Percentiles rank a stretch among this genome's conserved stretches.
Evolutionary conservation across 1,139 yeast species (phyloP).

Genomic region (Magnusiomyces suaveolens): DNA sequence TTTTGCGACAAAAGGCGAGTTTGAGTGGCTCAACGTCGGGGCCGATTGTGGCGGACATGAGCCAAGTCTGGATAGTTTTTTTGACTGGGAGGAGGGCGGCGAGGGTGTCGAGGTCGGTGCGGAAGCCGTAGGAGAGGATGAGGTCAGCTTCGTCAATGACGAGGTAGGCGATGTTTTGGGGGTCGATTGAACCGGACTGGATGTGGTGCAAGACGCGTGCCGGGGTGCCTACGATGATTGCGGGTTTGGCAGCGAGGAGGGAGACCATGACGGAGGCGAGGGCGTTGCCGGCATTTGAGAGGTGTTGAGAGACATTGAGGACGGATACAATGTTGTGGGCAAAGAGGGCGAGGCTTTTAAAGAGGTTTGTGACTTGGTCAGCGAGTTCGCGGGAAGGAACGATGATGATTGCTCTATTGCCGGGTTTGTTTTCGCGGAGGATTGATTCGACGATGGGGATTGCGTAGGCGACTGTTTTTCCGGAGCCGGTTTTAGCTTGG

Average conservation of each 20-base stretch:
- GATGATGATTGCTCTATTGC: slow-evolving; percentile 43
- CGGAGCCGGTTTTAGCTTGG: slow-evolving; percentile 83
- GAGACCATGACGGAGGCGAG: slow-evolving; percentile 41
- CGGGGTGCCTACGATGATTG: slow-evolving; percentile 81
- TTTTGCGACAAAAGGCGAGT: slow-evolving; percentile 57
- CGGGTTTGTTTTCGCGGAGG: slow-evolving; percentile 29
- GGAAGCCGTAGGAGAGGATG: slow-evolving; percentile 80
- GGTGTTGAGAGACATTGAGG: slow-evolving; percentile 66
- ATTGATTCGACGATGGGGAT: slow-evolving; percentile 69
- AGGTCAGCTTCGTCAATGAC: slow-evolving; percentile 96
- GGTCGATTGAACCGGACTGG: slow-evolving; percentile 31
- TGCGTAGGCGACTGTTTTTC: slow-evolving; percentile 78
- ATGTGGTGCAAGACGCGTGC: slow-evolving; percentile 51
- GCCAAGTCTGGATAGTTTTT: slow-evolving; percentile 73
- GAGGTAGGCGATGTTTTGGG: slow-evolving; percentile 49
- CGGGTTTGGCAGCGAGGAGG: slow-evolving; percentile 60
- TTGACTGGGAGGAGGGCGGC: slow-evolving; percentile 57
- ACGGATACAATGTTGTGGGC: slow-evolving; percentile 58
- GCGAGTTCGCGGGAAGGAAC: slow-evolving; percentile 85
- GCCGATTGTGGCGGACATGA: slow-evolving; percentile 93
- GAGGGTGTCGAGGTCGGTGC: slow-evolving; percentile 63
- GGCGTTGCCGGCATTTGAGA: slow-evolving; percentile 49
- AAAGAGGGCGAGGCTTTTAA: slow-evolving; percentile 57
- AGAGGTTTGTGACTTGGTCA: slow-evolving; percentile 66
- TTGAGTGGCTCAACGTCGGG: slow-evolving; percentile 78